Base-by-base conservation (phyloP, 2,329 filamentous ascomycete species). In the Calycina herbarum region DNA sequence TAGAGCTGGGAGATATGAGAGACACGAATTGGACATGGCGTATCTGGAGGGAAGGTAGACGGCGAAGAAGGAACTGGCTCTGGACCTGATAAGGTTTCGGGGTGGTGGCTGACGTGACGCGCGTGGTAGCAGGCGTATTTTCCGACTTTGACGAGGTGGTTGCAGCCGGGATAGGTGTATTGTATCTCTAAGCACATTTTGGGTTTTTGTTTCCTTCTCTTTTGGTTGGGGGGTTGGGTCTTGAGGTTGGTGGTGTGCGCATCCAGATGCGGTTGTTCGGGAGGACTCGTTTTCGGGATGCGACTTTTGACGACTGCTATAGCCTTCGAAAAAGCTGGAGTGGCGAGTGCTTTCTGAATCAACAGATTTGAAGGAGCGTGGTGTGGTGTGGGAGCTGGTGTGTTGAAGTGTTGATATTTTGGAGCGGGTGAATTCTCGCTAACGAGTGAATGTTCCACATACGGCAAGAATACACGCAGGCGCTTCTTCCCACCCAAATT, bases 111-210 rank as follows among this genome's bases (percentile, higher is more conserved):
- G 29, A 6, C 17, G 20, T 20, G 20, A 29, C 59, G 59, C 40
- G 59, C 40, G 7, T 48, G 24, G 40, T 61, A 54, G 29, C 59
- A 61, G 2, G 59, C 29, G 24, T 61, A 61, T 38, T 51, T 61
- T 20, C 59, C 42, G 24, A 61, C 33, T 38, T 61, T 61, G 33
- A 42, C 27, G n/a, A 61, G 40, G 27, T 42, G 45, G 7, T n/a
- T 24, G 27, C 59, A 61, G n/a, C 8, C n/a, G 1, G 58, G 33
- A 29, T 42, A 61, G 42, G 31, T 40, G 40, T 61, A 61, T 15
- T 51, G 40, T 17, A 61, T 54, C 33, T 61, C 38, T 15, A 54
- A 11, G 24, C 59, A 61, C 59, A 61, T 61, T 11, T 31, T 57
- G 54, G 6, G 5, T 51, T 3, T 24, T 17, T 13, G 35, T 38